These are phyloP conservation scores for Dendrobium catenatum DNA, from an alignment of 106 monocot genomes.

Conservation along the genomic window DNA sequence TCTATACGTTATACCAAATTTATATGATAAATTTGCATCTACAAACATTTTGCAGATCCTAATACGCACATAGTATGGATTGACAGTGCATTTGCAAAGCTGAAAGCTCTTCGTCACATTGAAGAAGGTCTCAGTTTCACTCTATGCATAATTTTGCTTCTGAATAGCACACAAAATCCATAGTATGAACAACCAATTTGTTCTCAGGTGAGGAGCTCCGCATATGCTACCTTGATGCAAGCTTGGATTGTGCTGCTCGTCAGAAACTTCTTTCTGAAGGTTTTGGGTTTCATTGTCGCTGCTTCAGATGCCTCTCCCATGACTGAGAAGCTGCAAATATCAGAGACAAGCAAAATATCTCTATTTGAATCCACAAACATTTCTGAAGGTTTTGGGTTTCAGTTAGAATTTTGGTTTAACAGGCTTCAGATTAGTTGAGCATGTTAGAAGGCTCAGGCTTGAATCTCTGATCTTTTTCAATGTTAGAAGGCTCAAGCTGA, in stretches of 20 bases:
- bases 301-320: constrained; percentile 50
- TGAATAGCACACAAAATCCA: too few species aligned
- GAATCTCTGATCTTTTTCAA: neutral
- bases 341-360: too few species aligned
- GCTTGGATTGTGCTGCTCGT: constrained; percentile 69
- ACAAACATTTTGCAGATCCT: constrained; percentile 54
- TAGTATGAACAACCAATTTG: neutral
- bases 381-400: neutral
- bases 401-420: neutral
- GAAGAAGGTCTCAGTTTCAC: constrained; percentile 42
- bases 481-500: too few species aligned
- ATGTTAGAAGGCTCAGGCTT: neutral
- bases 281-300: constrained; percentile 74
- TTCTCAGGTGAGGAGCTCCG: constrained; percentile 73
- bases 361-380: neutral
- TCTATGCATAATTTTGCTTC: neutral
- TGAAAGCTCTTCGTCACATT: constrained; percentile 78
- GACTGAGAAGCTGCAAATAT: constrained; percentile 27
- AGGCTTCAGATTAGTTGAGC: neutral
- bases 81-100: constrained; percentile 58
- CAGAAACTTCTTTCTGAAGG: constrained; percentile 67
- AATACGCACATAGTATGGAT: constrained; percentile 87
- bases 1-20: too few species aligned
- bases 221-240: constrained; percentile 92
- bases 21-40: too few species aligned